Conservation (phyloP, 108 stramenopile species). For the Pseudonitzschia delicatissima region DNA sequence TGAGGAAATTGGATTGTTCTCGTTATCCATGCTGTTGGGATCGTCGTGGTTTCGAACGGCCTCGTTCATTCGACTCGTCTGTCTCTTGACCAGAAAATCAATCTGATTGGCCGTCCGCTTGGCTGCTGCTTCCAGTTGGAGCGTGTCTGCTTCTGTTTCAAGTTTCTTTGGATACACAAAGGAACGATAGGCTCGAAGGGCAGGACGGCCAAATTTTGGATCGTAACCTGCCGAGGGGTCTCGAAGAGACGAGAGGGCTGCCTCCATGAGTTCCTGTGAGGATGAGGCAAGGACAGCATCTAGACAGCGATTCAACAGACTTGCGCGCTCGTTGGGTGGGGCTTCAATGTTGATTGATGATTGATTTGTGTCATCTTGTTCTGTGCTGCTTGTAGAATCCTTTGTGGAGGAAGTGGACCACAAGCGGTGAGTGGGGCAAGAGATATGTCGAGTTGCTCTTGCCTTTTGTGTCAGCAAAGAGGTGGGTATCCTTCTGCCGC, state of each 20-base stretch:
- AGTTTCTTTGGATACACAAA: slow-evolving; percentile 53
- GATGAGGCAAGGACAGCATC: background rate
- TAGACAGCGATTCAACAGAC: background rate
- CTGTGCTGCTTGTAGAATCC: too few species aligned
- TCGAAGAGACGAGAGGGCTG: slow-evolving; percentile 52
- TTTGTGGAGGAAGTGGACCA: too few species aligned
- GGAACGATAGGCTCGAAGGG: slow-evolving; percentile 74
- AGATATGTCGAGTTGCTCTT: too few species aligned
- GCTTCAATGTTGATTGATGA: too few species aligned
- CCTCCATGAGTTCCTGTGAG: slow-evolving; percentile 5
- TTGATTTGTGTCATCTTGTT: too few species aligned
- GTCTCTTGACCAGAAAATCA: slow-evolving; percentile 74
- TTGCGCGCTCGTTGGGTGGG: slow-evolving; percentile 2
- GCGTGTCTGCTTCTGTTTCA: slow-evolving; percentile 33
- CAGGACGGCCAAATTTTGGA: slow-evolving; percentile 62
- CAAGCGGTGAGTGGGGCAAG: too few species aligned
- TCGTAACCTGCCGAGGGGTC: slow-evolving; percentile 64
- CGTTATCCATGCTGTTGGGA: background rate
- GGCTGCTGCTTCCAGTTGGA: slow-evolving; percentile 51
- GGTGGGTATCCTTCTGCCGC: too few species aligned
- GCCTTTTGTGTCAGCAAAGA: too few species aligned
- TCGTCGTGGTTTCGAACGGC: slow-evolving; percentile 74
- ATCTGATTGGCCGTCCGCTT: slow-evolving; percentile 67
- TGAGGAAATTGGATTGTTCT: background rate
- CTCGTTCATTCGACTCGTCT: slow-evolving; percentile 61